These are phyloP conservation scores for Xylaria flabelliformis DNA, from an alignment of 495 filamentous ascomycete species.

Conservation along the genomic window DNA sequence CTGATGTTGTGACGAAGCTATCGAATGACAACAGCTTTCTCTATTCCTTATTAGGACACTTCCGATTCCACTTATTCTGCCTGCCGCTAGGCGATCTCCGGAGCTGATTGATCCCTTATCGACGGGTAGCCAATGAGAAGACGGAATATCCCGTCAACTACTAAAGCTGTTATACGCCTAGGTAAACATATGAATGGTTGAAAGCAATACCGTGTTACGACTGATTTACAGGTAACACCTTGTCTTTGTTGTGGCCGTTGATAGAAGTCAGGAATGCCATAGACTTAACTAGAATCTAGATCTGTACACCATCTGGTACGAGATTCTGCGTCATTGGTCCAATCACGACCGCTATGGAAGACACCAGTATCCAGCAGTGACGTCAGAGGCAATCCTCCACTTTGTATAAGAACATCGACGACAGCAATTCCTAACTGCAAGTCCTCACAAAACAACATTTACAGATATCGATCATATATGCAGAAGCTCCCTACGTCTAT, in stretches of 20 bases:
- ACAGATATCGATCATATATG: background rate
- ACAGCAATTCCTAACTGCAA: background rate
- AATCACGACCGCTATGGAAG: background rate
- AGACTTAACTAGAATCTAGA: background rate
- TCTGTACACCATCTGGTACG: background rate
- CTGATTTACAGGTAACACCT: background rate
- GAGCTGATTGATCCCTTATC: background rate
- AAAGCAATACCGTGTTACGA: background rate
- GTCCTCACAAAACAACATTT: background rate
- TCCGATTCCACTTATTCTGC: background rate
- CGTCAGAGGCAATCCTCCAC: slow-evolving; percentile 22
- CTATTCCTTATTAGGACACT: slow-evolving; percentile 1
- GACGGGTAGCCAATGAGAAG: background rate
- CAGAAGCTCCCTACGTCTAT: background rate
- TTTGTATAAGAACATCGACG: background rate
- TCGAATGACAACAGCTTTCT: slow-evolving; percentile 2
- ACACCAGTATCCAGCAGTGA: background rate
- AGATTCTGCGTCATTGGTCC: slow-evolving; percentile 4
- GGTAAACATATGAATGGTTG: background rate
- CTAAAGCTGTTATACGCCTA: too few species aligned
- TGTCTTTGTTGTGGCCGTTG: background rate
- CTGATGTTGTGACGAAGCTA: background rate
- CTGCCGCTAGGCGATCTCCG: background rate
- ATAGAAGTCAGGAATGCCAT: background rate
- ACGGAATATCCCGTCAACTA: background rate